Evolutionary conservation across 805 yeast genomes (phyloP).

Genomic region (Peterozyma xylosa): DNA sequence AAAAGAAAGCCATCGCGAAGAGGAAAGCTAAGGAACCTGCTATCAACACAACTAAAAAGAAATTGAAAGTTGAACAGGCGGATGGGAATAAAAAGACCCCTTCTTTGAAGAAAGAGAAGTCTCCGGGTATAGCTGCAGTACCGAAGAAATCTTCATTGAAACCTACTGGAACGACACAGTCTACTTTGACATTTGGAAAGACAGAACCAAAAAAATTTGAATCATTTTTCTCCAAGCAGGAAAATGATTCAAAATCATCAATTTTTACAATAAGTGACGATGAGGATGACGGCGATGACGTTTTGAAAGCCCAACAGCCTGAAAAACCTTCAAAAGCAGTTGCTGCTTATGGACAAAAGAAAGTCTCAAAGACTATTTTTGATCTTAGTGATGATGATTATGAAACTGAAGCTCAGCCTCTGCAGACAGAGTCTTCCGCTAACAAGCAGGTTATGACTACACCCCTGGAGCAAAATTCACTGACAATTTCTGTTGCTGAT

Average conservation of each 20-base stretch:
- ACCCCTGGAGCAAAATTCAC: too few relatives aligned
- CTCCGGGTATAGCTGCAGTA: neutral
- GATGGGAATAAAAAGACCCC: constrained; percentile 7
- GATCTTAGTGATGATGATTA: too few relatives aligned
- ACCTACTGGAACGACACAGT: constrained; percentile 1
- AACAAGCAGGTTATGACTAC: too few relatives aligned
- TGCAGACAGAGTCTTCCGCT: too few relatives aligned
- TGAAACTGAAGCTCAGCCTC: too few relatives aligned
- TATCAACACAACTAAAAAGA: constrained; percentile 8
- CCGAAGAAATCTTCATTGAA: constrained; percentile 1
- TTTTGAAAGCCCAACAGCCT: too few relatives aligned
- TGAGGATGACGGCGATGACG: constrained; percentile 6
- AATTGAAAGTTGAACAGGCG: constrained; percentile 11
- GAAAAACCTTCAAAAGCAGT: too few relatives aligned
- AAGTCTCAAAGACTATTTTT: too few relatives aligned
- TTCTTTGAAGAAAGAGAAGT: constrained; percentile 5
- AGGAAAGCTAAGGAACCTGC: constrained; percentile 19
- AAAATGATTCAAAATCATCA: neutral
- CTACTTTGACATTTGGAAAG: constrained; percentile 7
- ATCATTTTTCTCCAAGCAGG: neutral
- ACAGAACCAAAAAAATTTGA: constrained; percentile 7
- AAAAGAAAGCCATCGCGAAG: constrained; percentile 27
- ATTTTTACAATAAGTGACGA: constrained; percentile 5
- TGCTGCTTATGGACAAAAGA: too few relatives aligned
- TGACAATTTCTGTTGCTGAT: too few relatives aligned